Conservation (phyloP, 2,329 filamentous ascomycete species). For the Sporothrix globosa region DNA sequence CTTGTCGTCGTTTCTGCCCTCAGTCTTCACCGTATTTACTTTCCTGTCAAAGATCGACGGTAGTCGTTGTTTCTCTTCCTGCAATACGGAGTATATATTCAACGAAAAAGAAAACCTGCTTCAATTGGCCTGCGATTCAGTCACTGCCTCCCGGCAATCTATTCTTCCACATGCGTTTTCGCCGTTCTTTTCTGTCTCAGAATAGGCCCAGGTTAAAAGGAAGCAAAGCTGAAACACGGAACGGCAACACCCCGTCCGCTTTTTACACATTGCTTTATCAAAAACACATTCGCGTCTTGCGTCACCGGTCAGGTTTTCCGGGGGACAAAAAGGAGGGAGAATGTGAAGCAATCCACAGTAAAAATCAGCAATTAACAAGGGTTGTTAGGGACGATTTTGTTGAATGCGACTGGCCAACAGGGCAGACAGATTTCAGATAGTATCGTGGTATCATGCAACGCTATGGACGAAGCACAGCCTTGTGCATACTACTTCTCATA, state of each 20-base stretch:
- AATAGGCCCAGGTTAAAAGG: conserved; percentile 8
- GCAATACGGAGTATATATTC: not conserved
- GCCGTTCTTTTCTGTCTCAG: not conserved
- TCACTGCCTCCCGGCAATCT: not conserved
- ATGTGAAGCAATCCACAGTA: too few species aligned
- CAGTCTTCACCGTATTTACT: not conserved
- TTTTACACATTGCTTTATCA: not conserved
- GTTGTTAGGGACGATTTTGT: too few species aligned
- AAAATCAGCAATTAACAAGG: not conserved
- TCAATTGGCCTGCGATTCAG: too few species aligned
- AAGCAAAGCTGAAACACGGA: conserved; percentile 28
- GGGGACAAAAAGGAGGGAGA: not conserved
- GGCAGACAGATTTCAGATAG: not conserved
- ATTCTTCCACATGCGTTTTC: not conserved
- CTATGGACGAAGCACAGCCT: not conserved
- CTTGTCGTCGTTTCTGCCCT: not conserved
- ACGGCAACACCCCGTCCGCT: conserved; percentile 15
- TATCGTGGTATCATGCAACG: not conserved
- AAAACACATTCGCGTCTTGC: not conserved
- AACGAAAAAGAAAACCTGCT: too few species aligned
- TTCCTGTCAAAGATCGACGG: not conserved
- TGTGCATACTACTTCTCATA: not conserved
- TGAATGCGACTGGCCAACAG: conserved; percentile 18
- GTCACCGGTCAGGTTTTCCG: not conserved
- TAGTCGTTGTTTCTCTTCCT: not conserved